These are phyloP conservation scores for Trapa bicornis DNA, from an alignment of 345 rosid species.

Conservation along the genomic window DNA sequence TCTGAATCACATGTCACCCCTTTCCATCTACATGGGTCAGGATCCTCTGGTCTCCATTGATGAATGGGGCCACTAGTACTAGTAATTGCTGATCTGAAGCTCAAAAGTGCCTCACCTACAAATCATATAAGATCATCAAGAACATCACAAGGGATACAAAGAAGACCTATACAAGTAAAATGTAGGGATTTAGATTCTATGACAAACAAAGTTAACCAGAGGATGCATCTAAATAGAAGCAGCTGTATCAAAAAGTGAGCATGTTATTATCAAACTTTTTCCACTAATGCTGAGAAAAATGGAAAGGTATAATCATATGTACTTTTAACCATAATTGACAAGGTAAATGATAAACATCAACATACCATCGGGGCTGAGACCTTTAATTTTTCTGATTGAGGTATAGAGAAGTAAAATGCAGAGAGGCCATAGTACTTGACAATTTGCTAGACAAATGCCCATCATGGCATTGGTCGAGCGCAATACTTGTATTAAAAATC, in stretches of 20 bases:
- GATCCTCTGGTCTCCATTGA: constrained; percentile 97
- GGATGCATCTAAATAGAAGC: not conserved
- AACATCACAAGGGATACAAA: not conserved
- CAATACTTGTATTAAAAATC: constrained; percentile 44
- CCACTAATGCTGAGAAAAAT: too few species aligned
- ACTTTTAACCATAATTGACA: too few species aligned
- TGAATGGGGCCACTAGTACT: constrained; percentile 57
- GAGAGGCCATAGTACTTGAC: constrained; percentile 31
- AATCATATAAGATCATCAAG: constrained; percentile 6
- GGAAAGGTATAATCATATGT: too few species aligned
- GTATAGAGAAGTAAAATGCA: constrained; percentile 24
- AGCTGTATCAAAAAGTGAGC: too few species aligned
- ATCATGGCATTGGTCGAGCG: constrained; percentile 60
- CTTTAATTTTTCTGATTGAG: constrained; percentile 20
- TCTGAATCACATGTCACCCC: constrained; percentile 71
- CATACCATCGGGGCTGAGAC: constrained; percentile 62
- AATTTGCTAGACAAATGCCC: constrained; percentile 44
- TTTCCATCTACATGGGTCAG: constrained; percentile 91
- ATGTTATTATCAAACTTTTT: too few species aligned
- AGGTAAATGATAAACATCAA: constrained; percentile 4
- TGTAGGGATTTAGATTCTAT: not conserved
- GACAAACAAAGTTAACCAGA: not conserved
- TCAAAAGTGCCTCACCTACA: constrained; percentile 77
- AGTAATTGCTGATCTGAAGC: constrained; percentile 52
- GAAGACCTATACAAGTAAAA: not conserved